phyloP scores from a whole-genome alignment of 2,329 filamentous ascomycete genomes.

The Mycosphaerella arachidis region DNA sequence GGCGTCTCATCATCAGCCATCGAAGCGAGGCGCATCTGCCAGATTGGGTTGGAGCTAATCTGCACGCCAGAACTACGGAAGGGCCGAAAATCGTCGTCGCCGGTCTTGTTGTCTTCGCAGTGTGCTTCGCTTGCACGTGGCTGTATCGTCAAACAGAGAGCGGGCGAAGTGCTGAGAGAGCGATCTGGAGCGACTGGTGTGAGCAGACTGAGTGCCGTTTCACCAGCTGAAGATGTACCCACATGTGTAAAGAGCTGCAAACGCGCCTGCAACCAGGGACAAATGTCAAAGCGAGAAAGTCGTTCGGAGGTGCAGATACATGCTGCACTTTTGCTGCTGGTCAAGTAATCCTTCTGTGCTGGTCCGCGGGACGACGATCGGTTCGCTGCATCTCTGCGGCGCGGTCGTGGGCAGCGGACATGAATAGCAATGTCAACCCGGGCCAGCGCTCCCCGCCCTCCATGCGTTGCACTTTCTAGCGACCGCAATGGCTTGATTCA shows the following conservation, averaged over 20 bases:
- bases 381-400: neutral
- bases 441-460: neutral
- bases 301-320: neutral
- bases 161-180: neutral
- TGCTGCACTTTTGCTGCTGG: neutral
- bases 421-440: neutral
- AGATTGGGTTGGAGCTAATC: neutral
- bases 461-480: neutral
- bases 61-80: neutral
- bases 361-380: neutral
- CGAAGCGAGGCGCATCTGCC: too few species aligned
- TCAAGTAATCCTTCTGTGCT: neutral
- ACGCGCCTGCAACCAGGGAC: neutral
- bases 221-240: neutral
- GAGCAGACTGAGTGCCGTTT: neutral
- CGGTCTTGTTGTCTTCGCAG: neutral
- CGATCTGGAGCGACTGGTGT: neutral
- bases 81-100: neutral
- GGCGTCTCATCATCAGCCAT: neutral
- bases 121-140: neutral
- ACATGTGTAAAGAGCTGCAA: neutral
- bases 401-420: neutral
- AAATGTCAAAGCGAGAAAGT: neutral
- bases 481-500: neutral
- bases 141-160: neutral